Conservation (phyloP, 306 rosid genomes). For the Chamaecrista fasciculata region DNA sequence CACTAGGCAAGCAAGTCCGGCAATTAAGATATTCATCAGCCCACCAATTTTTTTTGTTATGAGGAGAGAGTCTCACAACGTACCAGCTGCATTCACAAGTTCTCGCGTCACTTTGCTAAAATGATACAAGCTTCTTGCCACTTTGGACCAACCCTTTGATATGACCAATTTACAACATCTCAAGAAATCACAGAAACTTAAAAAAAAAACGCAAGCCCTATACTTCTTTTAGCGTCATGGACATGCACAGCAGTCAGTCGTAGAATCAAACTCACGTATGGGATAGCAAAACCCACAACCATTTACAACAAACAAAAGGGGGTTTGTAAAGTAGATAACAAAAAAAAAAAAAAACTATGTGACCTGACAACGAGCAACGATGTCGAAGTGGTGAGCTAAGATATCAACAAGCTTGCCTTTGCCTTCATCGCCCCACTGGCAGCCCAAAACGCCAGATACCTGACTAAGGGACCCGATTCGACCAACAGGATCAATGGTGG, state of each 20-base stretch:
- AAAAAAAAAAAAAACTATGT: no score
- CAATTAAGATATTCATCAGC: background rate
- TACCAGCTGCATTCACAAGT: no score
- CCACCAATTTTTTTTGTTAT: no score
- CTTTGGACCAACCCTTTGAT: no score
- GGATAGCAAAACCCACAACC: conserved; percentile 7
- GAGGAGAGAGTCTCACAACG: no score
- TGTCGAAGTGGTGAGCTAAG: conserved; percentile 80
- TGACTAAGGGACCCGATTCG: conserved; percentile 78
- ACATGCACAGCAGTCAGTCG: background rate
- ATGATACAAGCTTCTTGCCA: no score
- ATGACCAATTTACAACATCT: conserved; percentile 13
- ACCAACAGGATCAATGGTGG: background rate
- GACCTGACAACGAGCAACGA: conserved; percentile 99
- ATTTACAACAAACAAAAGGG: background rate
- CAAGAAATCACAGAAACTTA: background rate
- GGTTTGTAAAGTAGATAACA: no score
- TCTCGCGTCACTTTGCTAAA: no score
- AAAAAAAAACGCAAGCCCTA: background rate
- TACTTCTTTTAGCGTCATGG: background rate
- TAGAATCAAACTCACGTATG: background rate
- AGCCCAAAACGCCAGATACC: conserved; percentile 84
- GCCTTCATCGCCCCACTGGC: conserved; percentile 99
- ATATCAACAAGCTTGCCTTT: conserved; percentile 93
- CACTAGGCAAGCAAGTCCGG: background rate